Evolutionary conservation across 108 stramenopile species (phyloP), one percentile per base, ranked within the genome.

Genomic region (Fragilaria crotonensis): DNA sequence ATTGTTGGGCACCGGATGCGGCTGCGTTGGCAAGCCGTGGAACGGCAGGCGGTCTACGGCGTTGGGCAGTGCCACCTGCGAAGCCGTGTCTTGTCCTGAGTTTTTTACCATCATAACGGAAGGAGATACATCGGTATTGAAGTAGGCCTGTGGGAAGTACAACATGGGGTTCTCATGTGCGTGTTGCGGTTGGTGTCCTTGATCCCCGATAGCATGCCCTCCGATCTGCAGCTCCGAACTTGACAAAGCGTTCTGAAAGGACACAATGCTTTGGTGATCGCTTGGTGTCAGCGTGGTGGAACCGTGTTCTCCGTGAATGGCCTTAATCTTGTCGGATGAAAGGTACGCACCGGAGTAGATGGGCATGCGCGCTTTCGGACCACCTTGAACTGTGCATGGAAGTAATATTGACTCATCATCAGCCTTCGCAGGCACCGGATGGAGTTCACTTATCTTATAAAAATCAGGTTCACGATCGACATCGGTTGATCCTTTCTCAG

Each of bases 281-380:
- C 54, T 18, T 55, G 54, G 27, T 18, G 11, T 57, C 21, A 4
- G 29, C 11, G 29, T 2, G 1, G 3, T 31, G 20, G 59, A 3
- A 25, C 25, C 47, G 2, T 20, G 18, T 2, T 20, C 61, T 25
- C 1, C 25, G 19, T 27, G 27, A 7, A 59, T 19, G 23, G n/a
- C 20, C 47, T 27, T 31, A 19, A 3, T 45, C 25, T 19, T 57
- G 55, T 19, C 36, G 14, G 36, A 7, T 14, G 36, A 41, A 11
- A 41, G 14, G 14, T 41, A 41, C 7, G 49, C 17, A 1, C 60
- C 67, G 23, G 55, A 33, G 51, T 55, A 71, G 25, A 83, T 71
- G 0, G 82, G 82, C 83, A 85, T 85, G 25, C 84, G 64, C 5
- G 84, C 84, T 61, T 79, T 80, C 11, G 84, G 80, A 30, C 84